phyloP scores from a whole-genome alignment of 371 early-diverging fungal genomes.

The Spraguea lophii region DNA sequence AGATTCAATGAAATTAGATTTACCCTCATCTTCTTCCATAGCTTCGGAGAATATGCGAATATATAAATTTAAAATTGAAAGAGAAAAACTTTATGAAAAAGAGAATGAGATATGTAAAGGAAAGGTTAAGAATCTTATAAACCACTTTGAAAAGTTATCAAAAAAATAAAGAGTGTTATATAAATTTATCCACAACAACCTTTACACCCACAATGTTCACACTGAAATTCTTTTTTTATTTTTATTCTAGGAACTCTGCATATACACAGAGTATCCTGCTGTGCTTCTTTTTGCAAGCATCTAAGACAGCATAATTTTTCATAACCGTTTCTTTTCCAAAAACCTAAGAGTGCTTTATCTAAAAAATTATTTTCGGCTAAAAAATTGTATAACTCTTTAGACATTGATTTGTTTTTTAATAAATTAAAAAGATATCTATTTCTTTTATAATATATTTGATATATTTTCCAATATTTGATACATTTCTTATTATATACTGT shows the following conservation, averaged over 20 bases:
- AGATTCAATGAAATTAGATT: too few species aligned
- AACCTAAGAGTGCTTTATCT: conserved; percentile 74
- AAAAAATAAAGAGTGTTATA: too few species aligned
- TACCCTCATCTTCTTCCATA: too few species aligned
- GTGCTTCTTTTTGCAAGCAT: conserved; percentile 88
- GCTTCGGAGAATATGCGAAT: too few species aligned
- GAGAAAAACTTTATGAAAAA: neutral
- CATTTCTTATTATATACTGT: neutral
- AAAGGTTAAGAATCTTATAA: conserved; percentile 9
- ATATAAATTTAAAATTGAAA: too few species aligned
- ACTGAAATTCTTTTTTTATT: conserved; percentile 53
- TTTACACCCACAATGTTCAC: conserved; percentile 23
- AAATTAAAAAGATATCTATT: conserved; percentile 68
- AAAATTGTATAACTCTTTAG: conserved; percentile 67
- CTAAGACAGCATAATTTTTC: conserved; percentile 86
- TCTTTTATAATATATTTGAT: conserved; percentile 81
- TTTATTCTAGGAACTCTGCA: conserved; percentile 81
- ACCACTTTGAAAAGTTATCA: conserved; percentile 7
- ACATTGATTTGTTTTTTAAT: conserved; percentile 72
- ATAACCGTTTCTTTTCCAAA: conserved; percentile 89
- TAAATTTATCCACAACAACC: conserved; percentile 32
- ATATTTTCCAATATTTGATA: conserved; percentile 58
- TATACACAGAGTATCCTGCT: conserved; percentile 81
- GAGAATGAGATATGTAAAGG: conserved; percentile 6
- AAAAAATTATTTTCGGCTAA: conserved; percentile 67